Evolutionary conservation across 768 basidiomycete species (phyloP), one percentile per base, ranked within the genome.

Genomic region (Trametes cingulata): DNA sequence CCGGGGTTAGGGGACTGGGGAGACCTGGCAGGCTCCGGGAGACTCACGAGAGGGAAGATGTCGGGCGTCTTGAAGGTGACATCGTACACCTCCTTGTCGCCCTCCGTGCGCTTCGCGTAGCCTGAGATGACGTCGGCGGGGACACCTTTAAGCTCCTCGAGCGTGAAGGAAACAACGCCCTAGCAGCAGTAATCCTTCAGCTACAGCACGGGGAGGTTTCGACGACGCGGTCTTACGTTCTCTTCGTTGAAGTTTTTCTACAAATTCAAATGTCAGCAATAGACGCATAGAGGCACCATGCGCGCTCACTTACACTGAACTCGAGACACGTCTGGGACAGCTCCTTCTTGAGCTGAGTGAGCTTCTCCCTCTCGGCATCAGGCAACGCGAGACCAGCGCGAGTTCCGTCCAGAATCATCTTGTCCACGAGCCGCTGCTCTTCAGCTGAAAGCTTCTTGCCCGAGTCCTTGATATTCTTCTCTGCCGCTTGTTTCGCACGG

Each of bases 241-340:
- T 95, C 93, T 72, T 95, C 92, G 67, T 93, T 93, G 76, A 88
- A 91, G 75, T 92, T 91, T 87, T 88, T 91, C 87, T 90, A 52
- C 10, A 9, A 12, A 36, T 24, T 29, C 17, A 5, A 2, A 27
- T 40, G 8, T 33, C 5, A 17, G 52, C 8, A n/a, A 17, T 51
- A 10, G 15, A 25, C 29, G 37, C 24, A 20, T 37, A 52, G 50
- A 17, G 76, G 29, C 29, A 33, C 4, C 10, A 10, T 33, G 29
- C 29, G 10, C 29, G 29, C 29, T 33, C 29, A 33, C 87, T 65
- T 66, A 90, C 90, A 71, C 80, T 85, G 67, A 94, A 94, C 68
- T 90, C 87, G n/a, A 92, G 74, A 70, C 85, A 91, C 25, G 81
- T 79, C 67, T 87, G 82, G 9, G 88, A 88, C 1, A 94, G 77